Conservation (phyloP, 1,284 basidiomycete genomes). For the Neolentinus lepideus region DNA sequence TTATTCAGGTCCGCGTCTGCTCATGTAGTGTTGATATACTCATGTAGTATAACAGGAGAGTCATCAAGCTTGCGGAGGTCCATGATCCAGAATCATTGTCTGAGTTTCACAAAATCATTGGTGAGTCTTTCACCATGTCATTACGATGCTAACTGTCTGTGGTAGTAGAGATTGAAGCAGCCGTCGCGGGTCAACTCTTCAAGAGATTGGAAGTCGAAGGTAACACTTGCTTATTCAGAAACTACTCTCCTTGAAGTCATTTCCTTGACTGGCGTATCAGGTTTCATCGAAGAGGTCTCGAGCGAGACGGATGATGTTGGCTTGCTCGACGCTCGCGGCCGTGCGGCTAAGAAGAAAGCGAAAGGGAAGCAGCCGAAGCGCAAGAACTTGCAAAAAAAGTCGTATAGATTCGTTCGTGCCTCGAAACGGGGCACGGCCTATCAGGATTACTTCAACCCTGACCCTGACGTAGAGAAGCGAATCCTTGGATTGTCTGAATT, state of each 20-base stretch:
- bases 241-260: constrained; percentile 45
- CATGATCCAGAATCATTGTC: constrained; percentile 37
- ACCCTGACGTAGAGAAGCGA: constrained; percentile 47
- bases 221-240: constrained; percentile 14
- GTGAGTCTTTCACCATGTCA: constrained; percentile 26
- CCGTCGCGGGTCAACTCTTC: constrained; percentile 53
- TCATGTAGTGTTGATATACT: background rate
- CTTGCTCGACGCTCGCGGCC: constrained; percentile 34
- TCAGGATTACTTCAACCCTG: constrained; percentile 61
- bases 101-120: constrained; percentile 53
- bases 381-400: constrained; percentile 46
- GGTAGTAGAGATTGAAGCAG: constrained; percentile 42
- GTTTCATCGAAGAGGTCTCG: constrained; percentile 49
- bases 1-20: constrained; percentile 48
- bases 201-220: constrained; percentile 67
- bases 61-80: constrained; percentile 63
- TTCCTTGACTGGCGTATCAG: constrained; percentile 26
- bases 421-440: constrained; percentile 41
- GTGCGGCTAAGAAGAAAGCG: constrained; percentile 30
- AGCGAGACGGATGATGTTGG: constrained; percentile 44
- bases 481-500: constrained; percentile 50
- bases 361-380: constrained; percentile 41
- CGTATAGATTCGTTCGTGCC: constrained; percentile 48
- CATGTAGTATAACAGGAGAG: constrained; percentile 38
- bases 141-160: background rate